phyloP scores from a whole-genome alignment of 225 moss, liverwort and hornwort genomes.

The Lunularia cruciata region DNA sequence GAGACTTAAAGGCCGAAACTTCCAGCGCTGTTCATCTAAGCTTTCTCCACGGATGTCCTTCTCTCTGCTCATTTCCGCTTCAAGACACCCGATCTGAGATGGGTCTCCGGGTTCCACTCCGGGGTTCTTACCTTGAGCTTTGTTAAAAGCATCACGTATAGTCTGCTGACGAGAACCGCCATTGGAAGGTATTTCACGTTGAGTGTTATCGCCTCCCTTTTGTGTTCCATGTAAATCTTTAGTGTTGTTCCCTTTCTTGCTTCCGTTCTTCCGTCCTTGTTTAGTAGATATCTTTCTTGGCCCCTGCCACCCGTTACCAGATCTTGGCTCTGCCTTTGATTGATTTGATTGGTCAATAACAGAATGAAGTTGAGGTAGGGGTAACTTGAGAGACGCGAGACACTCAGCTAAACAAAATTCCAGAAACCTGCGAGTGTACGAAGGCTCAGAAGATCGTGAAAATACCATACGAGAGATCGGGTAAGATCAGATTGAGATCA shows the following conservation, averaged over 20 bases:
- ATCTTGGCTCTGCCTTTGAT: conserved; percentile 46
- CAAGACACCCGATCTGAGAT: conserved; percentile 27
- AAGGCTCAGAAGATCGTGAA: too few relatives aligned
- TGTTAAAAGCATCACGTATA: conserved; percentile 35
- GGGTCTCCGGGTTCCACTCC: conserved; percentile 3
- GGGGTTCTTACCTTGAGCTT: conserved; percentile 18
- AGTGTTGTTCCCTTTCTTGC: conserved; percentile 19
- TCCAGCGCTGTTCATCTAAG: conserved; percentile 77
- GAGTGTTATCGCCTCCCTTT: conserved; percentile 36
- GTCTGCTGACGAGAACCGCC: conserved; percentile 31
- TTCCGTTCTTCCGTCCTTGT: conserved; percentile 16
- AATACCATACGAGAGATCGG: too few relatives aligned
- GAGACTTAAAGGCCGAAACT: conserved; percentile 72
- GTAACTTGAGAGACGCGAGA: conserved; percentile 60
- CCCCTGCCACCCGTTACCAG: conserved; percentile 35
- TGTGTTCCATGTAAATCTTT: conserved; percentile 37
- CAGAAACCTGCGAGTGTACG: conserved; percentile 51
- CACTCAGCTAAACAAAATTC: conserved; percentile 69
- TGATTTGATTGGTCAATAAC: conserved; percentile 37
- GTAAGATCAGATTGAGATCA: too few relatives aligned
- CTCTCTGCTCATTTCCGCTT: conserved; percentile 34
- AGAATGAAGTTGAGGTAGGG: conserved; percentile 71
- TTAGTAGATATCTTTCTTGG: conserved; percentile 29
- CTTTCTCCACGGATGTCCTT: conserved; percentile 31
- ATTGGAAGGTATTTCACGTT: conserved; percentile 17